Conservation (phyloP, 257 asterid species). For the Solanum commersonii region DNA sequence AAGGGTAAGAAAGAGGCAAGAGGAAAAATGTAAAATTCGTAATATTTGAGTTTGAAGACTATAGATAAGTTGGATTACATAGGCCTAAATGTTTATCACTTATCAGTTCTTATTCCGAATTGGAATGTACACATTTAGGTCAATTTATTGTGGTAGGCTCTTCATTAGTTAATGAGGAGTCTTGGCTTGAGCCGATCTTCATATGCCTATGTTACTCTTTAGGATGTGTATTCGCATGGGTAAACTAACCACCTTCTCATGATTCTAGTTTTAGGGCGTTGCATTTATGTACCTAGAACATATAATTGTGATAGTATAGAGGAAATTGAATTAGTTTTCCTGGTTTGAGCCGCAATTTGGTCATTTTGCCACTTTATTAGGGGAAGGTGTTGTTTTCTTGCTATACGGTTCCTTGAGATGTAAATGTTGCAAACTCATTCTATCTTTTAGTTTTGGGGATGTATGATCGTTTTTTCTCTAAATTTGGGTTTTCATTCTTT, state of each 20-base stretch:
- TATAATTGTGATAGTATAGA: neutral
- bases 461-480: neutral
- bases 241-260: neutral
- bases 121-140: neutral
- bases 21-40: neutral
- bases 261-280: neutral
- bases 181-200: neutral
- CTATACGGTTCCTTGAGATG: neutral
- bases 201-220: neutral
- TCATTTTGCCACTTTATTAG: neutral
- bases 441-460: neutral
- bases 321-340: neutral
- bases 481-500: neutral
- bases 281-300: neutral
- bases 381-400: neutral
- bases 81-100: neutral
- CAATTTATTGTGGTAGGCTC: neutral
- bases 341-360: neutral
- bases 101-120: neutral
- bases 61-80: neutral
- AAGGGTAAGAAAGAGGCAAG: neutral
- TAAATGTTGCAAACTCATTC: neutral
- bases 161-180: neutral
- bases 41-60: neutral
- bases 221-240: neutral